phyloP scores from a whole-genome alignment of 352 stramenopile genomes.

The Blastocystis sp. region DNA sequence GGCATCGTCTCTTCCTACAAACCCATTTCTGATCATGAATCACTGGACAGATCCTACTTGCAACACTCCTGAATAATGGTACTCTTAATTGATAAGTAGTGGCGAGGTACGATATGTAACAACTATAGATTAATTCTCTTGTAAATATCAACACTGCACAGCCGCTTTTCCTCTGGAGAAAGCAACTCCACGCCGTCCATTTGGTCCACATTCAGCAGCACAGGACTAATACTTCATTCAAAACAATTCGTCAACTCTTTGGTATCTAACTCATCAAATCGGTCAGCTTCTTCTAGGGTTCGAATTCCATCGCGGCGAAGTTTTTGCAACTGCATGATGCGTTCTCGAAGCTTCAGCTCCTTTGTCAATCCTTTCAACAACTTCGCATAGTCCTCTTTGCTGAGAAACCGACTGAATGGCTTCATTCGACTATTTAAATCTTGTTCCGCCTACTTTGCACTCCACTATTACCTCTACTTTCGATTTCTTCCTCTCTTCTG shows the following conservation, averaged over 20 bases:
- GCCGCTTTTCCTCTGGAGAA: slow-evolving; percentile 33
- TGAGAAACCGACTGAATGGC: slow-evolving; percentile 88
- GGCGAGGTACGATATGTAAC: slow-evolving; percentile 81
- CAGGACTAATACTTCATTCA: slow-evolving; percentile 63
- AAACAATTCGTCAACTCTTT: slow-evolving; percentile 68
- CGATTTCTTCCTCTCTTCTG: slow-evolving; percentile 78
- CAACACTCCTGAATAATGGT: slow-evolving; percentile 74
- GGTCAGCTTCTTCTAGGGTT: slow-evolving; percentile 84
- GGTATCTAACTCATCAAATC: slow-evolving; percentile 87
- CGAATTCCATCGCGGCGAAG: slow-evolving; percentile 87
- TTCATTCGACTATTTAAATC: slow-evolving; percentile 86
- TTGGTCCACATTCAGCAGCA: slow-evolving; percentile 47
- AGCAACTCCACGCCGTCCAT: slow-evolving; percentile 66
- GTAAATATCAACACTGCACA: slow-evolving; percentile 66
- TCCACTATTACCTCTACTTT: slow-evolving; percentile 77
- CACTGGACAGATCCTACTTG: not conserved
- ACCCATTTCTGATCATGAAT: slow-evolving; percentile 73
- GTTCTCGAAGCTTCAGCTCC: slow-evolving; percentile 83
- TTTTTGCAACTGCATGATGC: slow-evolving; percentile 89
- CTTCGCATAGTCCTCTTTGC: slow-evolving; percentile 81
- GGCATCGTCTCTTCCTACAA: not conserved
- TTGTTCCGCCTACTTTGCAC: slow-evolving; percentile 82
- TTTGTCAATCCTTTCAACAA: slow-evolving; percentile 67
- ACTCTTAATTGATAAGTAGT: slow-evolving; percentile 90
- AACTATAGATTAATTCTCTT: slow-evolving; percentile 81